A percentile compares a stretch with the other conserved stretches of the same genome.
These are phyloP conservation scores for Suillus weaverae DNA, from an alignment of 768 basidiomycete genomes.

Conservation along the genomic window DNA sequence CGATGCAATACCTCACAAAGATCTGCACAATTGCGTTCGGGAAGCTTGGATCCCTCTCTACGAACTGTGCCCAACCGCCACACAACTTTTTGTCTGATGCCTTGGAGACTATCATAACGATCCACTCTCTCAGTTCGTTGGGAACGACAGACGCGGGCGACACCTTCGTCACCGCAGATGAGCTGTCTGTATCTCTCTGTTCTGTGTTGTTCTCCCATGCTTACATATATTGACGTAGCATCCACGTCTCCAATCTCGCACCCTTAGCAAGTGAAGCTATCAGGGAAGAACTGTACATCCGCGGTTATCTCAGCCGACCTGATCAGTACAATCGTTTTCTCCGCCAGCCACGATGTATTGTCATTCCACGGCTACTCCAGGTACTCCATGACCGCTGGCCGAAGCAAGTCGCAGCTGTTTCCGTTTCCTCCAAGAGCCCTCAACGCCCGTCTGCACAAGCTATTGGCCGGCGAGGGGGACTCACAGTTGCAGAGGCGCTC, in stretches of 20 bases:
- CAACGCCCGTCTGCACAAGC: constrained; percentile 13
- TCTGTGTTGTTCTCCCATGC: neutral
- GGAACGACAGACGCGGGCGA: neutral
- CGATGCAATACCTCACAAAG: neutral
- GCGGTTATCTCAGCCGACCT: constrained; percentile 28
- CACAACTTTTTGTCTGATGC: neutral
- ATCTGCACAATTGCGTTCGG: neutral
- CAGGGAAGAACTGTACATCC: constrained; percentile 28
- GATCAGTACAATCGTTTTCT: neutral
- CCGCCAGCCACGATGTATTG: too few relatives aligned
- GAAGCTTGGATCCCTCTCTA: neutral
- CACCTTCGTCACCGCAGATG: neutral
- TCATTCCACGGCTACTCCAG: constrained; percentile 1
- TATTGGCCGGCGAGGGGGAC: constrained; percentile 23
- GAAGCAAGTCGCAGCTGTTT: neutral
- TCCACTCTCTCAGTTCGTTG: neutral
- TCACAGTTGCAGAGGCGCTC: constrained; percentile 16
- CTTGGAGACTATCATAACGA: neutral
- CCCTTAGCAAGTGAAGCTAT: constrained; percentile 30
- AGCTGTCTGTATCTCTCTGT: neutral
- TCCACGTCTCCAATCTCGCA: constrained; percentile 11
- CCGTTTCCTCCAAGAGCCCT: constrained; percentile 1
- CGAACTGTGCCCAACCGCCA: neutral
- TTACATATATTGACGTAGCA: constrained; percentile 14
- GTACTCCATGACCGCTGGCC: neutral